Conservation (phyloP, 352 stramenopile genomes). For the Phytopythium sindhum region DNA sequence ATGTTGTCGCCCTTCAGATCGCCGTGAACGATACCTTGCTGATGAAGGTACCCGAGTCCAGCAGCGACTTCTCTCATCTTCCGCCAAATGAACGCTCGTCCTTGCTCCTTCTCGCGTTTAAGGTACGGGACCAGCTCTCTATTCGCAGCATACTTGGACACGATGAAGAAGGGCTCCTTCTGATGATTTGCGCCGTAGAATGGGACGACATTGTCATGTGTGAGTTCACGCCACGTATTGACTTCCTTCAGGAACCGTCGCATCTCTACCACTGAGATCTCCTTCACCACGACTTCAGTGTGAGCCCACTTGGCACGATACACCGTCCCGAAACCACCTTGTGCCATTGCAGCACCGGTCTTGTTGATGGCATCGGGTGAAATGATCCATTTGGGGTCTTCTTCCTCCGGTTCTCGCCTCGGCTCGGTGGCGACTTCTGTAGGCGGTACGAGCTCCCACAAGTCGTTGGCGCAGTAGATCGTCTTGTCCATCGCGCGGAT, state of each 20-base stretch:
- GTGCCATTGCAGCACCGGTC: neutral
- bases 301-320: constrained; percentile 4
- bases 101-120: neutral
- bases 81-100: neutral
- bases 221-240: neutral
- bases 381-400: neutral
- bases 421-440: no score
- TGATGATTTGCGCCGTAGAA: constrained; percentile 7
- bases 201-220: constrained; percentile 5
- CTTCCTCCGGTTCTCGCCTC: neutral
- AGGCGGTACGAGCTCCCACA: no score
- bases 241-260: constrained; percentile 1
- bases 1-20: constrained; percentile 7
- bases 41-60: constrained; percentile 3
- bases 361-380: neutral
- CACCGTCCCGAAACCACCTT: constrained; percentile 1
- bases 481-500: no score
- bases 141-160: constrained; percentile 6
- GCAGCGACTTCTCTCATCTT: constrained; percentile 6
- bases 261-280: constrained; percentile 3
- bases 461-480: no score
- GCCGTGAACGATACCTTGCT: constrained; percentile 5
- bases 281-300: constrained; percentile 4
- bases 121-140: constrained; percentile 2
- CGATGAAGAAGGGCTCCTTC: constrained; percentile 7